A percentile compares a stretch with the other conserved stretches of the same genome.
Evolutionary conservation across 2,329 filamentous ascomycete genomes (phyloP).

Genomic region (Neopestalotiopsis sp.): DNA sequence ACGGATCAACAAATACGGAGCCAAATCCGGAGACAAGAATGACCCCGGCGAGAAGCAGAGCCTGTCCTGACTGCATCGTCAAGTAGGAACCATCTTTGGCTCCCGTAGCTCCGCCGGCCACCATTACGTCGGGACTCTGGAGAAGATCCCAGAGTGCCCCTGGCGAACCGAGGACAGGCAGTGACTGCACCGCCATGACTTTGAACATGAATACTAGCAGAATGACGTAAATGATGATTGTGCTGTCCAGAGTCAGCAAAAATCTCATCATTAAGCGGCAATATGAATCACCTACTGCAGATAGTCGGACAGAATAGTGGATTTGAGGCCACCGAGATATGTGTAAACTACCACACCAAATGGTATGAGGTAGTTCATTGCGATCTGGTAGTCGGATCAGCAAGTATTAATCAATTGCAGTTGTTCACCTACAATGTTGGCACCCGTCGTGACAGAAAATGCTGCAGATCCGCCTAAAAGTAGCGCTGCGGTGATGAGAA

Average conservation of each 20-base stretch:
- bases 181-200: constrained; percentile 69
- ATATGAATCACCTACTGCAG: constrained; percentile 13
- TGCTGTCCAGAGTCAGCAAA: not conserved
- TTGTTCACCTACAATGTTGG: constrained; percentile 13
- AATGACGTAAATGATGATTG: constrained; percentile 43
- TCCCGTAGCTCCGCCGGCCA: constrained; percentile 59
- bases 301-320: constrained; percentile 21
- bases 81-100: constrained; percentile 71
- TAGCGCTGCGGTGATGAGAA: constrained; percentile 22
- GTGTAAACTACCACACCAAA: constrained; percentile 22
- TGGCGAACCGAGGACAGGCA: constrained; percentile 64
- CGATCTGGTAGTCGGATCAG: not conserved
- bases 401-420: not conserved
- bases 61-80: constrained; percentile 70
- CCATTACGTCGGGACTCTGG: constrained; percentile 55
- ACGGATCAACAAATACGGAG: constrained; percentile 69
- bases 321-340: constrained; percentile 21
- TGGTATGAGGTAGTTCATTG: constrained; percentile 22
- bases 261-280: not conserved
- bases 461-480: constrained; percentile 22
- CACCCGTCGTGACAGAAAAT: constrained; percentile 22
- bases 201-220: constrained; percentile 71
- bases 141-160: constrained; percentile 68
- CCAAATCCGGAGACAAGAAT: constrained; percentile 71
- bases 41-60: constrained; percentile 74